phyloP scores from a whole-genome alignment of 257 asterid genomes.

The Mitragyna speciosa region DNA sequence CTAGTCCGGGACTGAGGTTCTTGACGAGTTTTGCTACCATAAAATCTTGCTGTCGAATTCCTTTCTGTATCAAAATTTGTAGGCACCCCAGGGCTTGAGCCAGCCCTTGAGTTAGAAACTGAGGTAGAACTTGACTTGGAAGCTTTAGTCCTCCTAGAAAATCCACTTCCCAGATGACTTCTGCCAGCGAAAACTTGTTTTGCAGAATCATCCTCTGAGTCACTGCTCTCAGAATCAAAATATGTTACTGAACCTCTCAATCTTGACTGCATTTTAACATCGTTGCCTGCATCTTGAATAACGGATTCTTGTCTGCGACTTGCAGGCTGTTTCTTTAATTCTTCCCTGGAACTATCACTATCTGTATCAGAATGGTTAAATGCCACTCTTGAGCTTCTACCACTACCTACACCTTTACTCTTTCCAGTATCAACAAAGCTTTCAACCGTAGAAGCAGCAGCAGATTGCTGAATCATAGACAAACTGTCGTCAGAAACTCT shows the following conservation, averaged over 20 bases:
- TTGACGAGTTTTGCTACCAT: constrained; percentile 28
- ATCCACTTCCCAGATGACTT: constrained; percentile 42
- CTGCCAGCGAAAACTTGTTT: constrained; percentile 35
- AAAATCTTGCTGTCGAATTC: constrained; percentile 25
- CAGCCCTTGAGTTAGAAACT: constrained; percentile 26
- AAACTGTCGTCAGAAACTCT: constrained; percentile 33
- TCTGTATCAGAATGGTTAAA: constrained; percentile 36
- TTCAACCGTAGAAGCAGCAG: constrained; percentile 26
- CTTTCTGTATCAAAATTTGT: constrained; percentile 31
- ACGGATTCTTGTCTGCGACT: constrained; percentile 21
- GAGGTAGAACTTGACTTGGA: constrained; percentile 31
- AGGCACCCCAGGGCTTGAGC: constrained; percentile 27
- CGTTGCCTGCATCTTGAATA: constrained; percentile 20
- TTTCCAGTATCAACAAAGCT: constrained; percentile 21
- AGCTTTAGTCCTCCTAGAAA: constrained; percentile 74
- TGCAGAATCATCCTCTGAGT: constrained; percentile 57
- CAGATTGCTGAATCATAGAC: constrained; percentile 24
- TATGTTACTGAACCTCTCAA: constrained; percentile 37
- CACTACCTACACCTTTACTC: constrained; percentile 22
- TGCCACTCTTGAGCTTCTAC: constrained; percentile 38
- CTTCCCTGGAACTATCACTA: constrained; percentile 55
- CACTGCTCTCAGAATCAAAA: constrained; percentile 51
- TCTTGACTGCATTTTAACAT: constrained; percentile 27
- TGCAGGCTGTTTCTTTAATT: constrained; percentile 29
- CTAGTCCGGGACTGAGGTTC: constrained; percentile 27